These are phyloP conservation scores for Talaromyces liani DNA, from an alignment of 495 filamentous ascomycete species.

Conservation along the genomic window DNA sequence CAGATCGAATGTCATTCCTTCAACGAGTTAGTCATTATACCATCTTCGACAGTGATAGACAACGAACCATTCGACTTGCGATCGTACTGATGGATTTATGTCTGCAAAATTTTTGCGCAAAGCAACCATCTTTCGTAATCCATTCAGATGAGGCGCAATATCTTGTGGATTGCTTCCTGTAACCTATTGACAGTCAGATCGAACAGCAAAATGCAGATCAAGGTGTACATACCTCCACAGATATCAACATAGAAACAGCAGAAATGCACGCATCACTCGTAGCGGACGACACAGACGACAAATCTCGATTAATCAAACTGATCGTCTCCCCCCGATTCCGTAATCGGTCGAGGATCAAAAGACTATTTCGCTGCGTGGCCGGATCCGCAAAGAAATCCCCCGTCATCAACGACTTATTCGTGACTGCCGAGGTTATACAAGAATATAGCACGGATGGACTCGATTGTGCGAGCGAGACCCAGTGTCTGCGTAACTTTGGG, in stretches of 20 bases:
- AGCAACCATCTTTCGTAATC: slow-evolving; percentile 39
- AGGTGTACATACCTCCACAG: slow-evolving; percentile 29
- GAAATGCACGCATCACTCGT: slow-evolving; percentile 39
- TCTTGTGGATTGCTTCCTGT: slow-evolving; percentile 39
- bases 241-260: slow-evolving; percentile 37
- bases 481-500: slow-evolving; percentile 32
- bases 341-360: slow-evolving; percentile 34
- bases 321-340: slow-evolving; percentile 43
- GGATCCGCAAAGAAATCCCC: slow-evolving; percentile 34
- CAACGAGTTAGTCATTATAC: background rate
- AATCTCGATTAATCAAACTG: slow-evolving; percentile 34
- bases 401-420: slow-evolving; percentile 30
- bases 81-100: slow-evolving; percentile 30
- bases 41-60: background rate
- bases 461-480: slow-evolving; percentile 30
- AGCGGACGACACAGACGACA: slow-evolving; percentile 35
- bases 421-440: slow-evolving; percentile 35
- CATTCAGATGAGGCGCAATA: slow-evolving; percentile 40
- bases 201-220: background rate
- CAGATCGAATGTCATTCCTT: slow-evolving; percentile 42
- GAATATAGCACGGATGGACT: slow-evolving; percentile 37
- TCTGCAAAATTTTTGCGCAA: slow-evolving; percentile 36
- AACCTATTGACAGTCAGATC: slow-evolving; percentile 23
- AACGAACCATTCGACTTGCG: slow-evolving; percentile 39
- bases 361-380: slow-evolving; percentile 23